Evolutionary conservation across 2,329 filamentous ascomycete species (phyloP), one percentile per base, ranked within the genome.

Genomic region (Fonsecaea monophora): DNA sequence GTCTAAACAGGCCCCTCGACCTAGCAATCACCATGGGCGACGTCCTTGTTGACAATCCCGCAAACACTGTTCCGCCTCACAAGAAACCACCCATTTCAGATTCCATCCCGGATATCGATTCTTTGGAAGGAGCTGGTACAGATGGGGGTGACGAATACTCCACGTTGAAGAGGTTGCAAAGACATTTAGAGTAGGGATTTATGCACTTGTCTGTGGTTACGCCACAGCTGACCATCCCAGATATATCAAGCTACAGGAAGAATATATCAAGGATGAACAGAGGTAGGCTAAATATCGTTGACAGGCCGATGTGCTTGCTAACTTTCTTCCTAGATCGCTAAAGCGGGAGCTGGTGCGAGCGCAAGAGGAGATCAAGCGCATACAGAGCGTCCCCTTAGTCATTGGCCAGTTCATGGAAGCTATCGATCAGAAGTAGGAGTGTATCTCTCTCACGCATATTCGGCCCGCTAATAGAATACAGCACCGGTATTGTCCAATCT

Each of bases 201-300:
- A 50, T 57, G 35, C 18, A 21, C 37, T n/a, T 45, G 56, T 37
- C 32, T 10, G 34, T 32, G 15, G 3, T 38, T 38, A 48, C 21
- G 56, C 54, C 45, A 62, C 57, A 62, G 55, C 77, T 80, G 70
- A 75, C 68, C 53, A 45, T 67, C 70, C 71, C 74, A 92, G 90
- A 79, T 92, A 96, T 80, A 97, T 98, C 78, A 92, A 97, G 81
- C 86, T 99, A 74, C 95, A 99, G 83, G 95, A 99, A 82, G 95
- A 99, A 80, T 99, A 99, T 82, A 99, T 99, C 88, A 99, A 99
- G 84, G 95, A 99, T 88, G 95, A 99, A 85, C 95, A 99, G 83
- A 90, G 92, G 90, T 91, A 81, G 32, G 53, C n/a, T 13, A n/a
- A 25, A 0, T 30, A 10, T 38, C 35, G 25, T 4, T 3, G 10